phyloP scores from a whole-genome alignment of 129 eudicot species.

The Apium graveolens region DNA sequence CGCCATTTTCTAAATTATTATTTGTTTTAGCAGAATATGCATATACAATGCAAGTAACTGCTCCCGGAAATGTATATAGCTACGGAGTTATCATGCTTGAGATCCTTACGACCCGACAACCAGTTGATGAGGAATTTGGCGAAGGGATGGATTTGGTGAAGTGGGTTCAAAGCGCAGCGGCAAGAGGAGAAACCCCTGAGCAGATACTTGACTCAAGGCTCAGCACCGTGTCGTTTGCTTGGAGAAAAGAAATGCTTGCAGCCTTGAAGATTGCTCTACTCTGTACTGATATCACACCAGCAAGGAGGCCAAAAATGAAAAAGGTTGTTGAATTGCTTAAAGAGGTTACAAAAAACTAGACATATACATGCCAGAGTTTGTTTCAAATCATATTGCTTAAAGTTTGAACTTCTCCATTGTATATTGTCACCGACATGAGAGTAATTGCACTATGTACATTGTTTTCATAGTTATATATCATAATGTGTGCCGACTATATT shows the following conservation, averaged over 20 bases:
- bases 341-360: constrained; percentile 40
- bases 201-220: constrained; percentile 85
- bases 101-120: constrained; percentile 71
- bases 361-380: not conserved
- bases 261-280: constrained; percentile 76
- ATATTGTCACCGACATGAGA: not conserved
- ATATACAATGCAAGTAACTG: constrained; percentile 98
- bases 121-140: constrained; percentile 91
- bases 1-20: not conserved
- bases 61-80: constrained; percentile 97
- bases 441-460: not conserved
- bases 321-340: too few species aligned
- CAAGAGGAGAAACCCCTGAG: constrained; percentile 89
- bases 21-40: constrained; percentile 71
- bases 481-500: not conserved
- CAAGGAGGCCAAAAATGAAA: constrained; percentile 48
- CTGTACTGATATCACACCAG: constrained; percentile 89
- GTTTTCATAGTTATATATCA: not conserved
- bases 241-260: constrained; percentile 93
- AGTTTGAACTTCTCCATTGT: not conserved
- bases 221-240: constrained; percentile 86
- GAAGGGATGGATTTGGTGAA: constrained; percentile 87
- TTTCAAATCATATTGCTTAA: not conserved
- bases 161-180: constrained; percentile 90
- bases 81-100: constrained; percentile 88